Percentiles rank a stretch among this genome's conserved stretches.
phyloP scores from a whole-genome alignment of 257 asterid species.

The Ophiorrhiza pumila region DNA sequence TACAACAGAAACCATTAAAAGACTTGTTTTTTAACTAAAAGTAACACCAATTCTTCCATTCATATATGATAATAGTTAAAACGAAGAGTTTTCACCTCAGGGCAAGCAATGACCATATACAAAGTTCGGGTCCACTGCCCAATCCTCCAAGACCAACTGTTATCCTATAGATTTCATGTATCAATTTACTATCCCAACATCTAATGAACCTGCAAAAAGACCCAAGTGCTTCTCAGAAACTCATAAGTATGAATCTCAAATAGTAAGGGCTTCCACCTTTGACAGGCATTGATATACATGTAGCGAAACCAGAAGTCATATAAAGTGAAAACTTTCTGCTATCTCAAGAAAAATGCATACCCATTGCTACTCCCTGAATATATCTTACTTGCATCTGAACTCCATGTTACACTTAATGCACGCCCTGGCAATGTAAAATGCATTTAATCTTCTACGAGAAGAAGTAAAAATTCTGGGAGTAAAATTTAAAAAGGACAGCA shows the following conservation, averaged over 20 bases:
- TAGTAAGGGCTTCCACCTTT: not conserved
- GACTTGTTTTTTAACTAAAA: not conserved
- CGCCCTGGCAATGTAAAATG: conserved; percentile 47
- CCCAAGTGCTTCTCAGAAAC: conserved; percentile 9
- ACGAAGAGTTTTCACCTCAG: conserved; percentile 46
- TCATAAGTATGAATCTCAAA: not conserved
- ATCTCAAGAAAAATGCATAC: conserved; percentile 38
- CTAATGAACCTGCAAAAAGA: conserved; percentile 60
- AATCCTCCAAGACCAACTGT: conserved; percentile 78
- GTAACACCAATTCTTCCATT: not conserved
- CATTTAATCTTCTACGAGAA: conserved; percentile 13
- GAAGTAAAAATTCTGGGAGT: not conserved
- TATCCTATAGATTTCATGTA: conserved; percentile 71
- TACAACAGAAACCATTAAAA: not conserved
- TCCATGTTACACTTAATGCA: conserved; percentile 78
- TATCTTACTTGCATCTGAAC: conserved; percentile 66
- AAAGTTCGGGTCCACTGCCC: conserved; percentile 63
- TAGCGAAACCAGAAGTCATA: not conserved
- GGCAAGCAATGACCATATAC: conserved; percentile 85
- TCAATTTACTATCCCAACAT: conserved; percentile 75
- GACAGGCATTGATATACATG: not conserved
- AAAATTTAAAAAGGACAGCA: conserved; percentile 24
- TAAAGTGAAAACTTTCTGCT: not conserved
- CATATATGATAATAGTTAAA: not conserved
- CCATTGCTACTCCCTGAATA: conserved; percentile 94